phyloP scores from a whole-genome alignment of 345 rosid genomes.

The Gossypium australe region DNA sequence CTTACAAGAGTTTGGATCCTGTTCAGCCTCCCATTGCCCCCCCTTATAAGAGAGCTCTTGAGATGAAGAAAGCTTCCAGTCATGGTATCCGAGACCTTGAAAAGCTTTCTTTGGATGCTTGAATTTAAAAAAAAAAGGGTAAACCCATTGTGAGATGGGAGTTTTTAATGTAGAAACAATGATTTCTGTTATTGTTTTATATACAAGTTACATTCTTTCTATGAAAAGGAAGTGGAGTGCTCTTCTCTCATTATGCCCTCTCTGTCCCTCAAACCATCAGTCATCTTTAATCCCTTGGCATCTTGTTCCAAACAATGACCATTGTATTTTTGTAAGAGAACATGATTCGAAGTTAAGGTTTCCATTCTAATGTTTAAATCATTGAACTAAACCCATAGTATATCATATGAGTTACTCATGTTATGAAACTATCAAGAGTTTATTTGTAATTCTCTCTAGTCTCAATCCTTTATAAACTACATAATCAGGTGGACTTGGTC shows the following conservation, averaged over 20 bases:
- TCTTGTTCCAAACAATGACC: not conserved
- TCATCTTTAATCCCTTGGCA: not conserved
- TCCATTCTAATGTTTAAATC: not conserved
- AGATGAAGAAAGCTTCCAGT: slow-evolving; percentile 81
- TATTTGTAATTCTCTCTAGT: not conserved
- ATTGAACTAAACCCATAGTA: not conserved
- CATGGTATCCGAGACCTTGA: slow-evolving; percentile 45
- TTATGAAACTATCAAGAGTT: not conserved
- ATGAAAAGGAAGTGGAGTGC: not conserved
- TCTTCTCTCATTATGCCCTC: not conserved
- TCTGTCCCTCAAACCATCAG: not conserved
- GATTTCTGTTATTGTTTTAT: not conserved
- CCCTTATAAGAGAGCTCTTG: slow-evolving; percentile 83
- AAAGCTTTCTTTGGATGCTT: slow-evolving; percentile 47
- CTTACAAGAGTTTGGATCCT: slow-evolving; percentile 76
- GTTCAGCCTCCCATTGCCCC: slow-evolving; percentile 94
- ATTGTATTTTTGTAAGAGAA: not conserved
- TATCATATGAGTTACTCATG: not conserved
- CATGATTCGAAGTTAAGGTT: not conserved
- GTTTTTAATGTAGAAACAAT: slow-evolving; percentile 3
- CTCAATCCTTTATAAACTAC: too few species aligned
- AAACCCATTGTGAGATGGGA: slow-evolving; percentile 1
- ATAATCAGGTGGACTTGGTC: not conserved
- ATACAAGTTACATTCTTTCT: not conserved
- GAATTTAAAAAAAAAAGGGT: slow-evolving; percentile 11